A percentile compares a stretch with the other conserved stretches of the same genome.
phyloP scores from a whole-genome alignment of 345 rosid genomes.

The Brassica incana region DNA sequence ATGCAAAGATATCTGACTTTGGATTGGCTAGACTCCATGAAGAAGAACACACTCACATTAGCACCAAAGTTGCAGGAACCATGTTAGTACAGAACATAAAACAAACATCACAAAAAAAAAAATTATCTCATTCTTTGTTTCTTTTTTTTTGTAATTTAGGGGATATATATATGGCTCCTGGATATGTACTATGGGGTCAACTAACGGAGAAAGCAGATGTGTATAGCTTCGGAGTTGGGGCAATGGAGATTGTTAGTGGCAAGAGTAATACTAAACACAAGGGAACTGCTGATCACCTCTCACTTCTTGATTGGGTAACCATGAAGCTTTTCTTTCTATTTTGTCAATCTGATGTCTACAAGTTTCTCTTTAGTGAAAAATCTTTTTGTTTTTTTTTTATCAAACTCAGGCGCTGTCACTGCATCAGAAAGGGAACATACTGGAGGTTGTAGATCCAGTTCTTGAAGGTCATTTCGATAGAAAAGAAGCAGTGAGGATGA shows the following conservation, averaged over 20 bases:
- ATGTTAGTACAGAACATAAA: constrained; percentile 32
- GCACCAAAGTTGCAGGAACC: constrained; percentile 65
- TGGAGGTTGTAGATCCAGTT: constrained; percentile 42
- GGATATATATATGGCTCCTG: constrained; percentile 47
- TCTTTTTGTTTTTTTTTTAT: background rate
- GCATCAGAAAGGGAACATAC: constrained; percentile 33
- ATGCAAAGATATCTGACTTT: constrained; percentile 66
- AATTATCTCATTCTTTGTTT: background rate
- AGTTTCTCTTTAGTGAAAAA: background rate
- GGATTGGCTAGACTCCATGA: constrained; percentile 61
- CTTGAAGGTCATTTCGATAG: constrained; percentile 30
- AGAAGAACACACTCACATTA: constrained; percentile 57
- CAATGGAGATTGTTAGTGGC: constrained; percentile 50
- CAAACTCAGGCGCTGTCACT: constrained; percentile 34
- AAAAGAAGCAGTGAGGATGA: constrained; percentile 43
- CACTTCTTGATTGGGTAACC: constrained; percentile 47
- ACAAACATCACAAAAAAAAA: too few species aligned
- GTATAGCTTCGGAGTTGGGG: constrained; percentile 48
- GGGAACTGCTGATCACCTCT: constrained; percentile 9
- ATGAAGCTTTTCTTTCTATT: background rate
- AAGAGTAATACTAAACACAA: constrained; percentile 24
- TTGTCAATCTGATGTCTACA: background rate
- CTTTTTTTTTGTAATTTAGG: constrained; percentile 11
- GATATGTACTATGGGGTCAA: constrained; percentile 44
- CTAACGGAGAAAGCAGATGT: constrained; percentile 52